phyloP scores from a whole-genome alignment of 139 green algal genomes.

The Chlamydomonas sp. region DNA sequence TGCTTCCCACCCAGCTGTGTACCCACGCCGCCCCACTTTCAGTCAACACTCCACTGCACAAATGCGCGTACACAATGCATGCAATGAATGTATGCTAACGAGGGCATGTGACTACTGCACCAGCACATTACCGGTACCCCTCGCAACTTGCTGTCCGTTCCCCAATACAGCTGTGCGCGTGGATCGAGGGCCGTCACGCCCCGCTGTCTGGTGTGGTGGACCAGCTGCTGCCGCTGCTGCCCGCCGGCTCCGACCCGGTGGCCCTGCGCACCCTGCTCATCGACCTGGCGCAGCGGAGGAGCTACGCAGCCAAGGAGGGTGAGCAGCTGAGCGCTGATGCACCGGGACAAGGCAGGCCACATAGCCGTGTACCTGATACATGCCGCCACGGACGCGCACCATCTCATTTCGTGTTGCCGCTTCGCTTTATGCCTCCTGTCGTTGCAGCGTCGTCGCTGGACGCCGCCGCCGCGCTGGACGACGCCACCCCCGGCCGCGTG shows the following conservation, averaged over 20 bases:
- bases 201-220: constrained; percentile 47
- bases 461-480: constrained; percentile 56
- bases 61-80: too few species aligned
- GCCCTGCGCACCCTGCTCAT: constrained; percentile 58
- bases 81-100: too few species aligned
- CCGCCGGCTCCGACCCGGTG: not conserved
- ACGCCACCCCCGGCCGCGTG: constrained; percentile 48
- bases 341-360: not conserved
- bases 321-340: constrained; percentile 8
- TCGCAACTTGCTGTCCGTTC: too few species aligned
- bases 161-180: constrained; percentile 46
- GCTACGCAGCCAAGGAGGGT: constrained; percentile 70
- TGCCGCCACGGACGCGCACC: not conserved
- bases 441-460: not conserved
- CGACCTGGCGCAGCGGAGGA: constrained; percentile 73
- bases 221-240: constrained; percentile 50
- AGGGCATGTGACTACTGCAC: too few species aligned
- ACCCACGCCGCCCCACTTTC: too few species aligned
- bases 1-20: not conserved
- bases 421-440: not conserved
- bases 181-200: constrained; percentile 49
- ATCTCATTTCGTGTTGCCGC: not conserved
- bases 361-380: not conserved
- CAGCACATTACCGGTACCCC: too few species aligned
- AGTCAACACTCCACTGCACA: too few species aligned